Base-by-base conservation (phyloP, 768 basidiomycete species). In the Favolaschia claudopus region DNA sequence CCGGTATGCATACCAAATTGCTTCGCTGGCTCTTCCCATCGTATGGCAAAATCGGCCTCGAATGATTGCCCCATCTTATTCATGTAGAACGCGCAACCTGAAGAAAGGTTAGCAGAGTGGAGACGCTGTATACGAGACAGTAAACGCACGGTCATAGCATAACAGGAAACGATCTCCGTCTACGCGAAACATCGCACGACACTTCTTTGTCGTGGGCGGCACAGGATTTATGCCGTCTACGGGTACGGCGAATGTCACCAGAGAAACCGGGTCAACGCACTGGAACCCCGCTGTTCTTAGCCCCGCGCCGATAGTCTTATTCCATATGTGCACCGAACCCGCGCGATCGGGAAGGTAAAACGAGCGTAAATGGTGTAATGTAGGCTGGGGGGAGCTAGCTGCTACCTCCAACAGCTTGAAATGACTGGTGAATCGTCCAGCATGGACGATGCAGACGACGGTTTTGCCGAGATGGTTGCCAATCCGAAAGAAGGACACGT, bases 341-440 rank as follows among this genome's bases (percentile, higher is more conserved):
- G 58, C 54, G 34, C 36, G 54, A n/a, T 64, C 58, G 24, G 63
- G 63, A 32, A 64, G 63, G 50, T 64, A 64, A 46, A 64, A 64
- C 7, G 63, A 60, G 28, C 50, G 63, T 19, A 47, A 60, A 17
- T 29, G 54, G n/a, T 15, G 29, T 7, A 64, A 42, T 36, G 45
- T 31, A 32, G 15, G 36, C 20, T 2, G 20, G 7, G 8, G 36
- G 19, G 28, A 24, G 10, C 29, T 39, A n/a, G 28, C n/a, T n/a
- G 46, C 43, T 22, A 32, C 55, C 25, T 60, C 58, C 28, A 64
- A 22, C 43, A 64, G 40, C 40, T 56, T 48, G 58, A 64, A 64
- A 27, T 64, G 58, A 27, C 54, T 60, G 54, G 49, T 64, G 50
- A 60, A 64, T 14, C 54, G 54, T 2, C 58, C 54, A 15, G 58